Evolutionary conservation across 495 filamentous ascomycete species (phyloP).

Genomic region (Thermochaetoides thermophila): DNA sequence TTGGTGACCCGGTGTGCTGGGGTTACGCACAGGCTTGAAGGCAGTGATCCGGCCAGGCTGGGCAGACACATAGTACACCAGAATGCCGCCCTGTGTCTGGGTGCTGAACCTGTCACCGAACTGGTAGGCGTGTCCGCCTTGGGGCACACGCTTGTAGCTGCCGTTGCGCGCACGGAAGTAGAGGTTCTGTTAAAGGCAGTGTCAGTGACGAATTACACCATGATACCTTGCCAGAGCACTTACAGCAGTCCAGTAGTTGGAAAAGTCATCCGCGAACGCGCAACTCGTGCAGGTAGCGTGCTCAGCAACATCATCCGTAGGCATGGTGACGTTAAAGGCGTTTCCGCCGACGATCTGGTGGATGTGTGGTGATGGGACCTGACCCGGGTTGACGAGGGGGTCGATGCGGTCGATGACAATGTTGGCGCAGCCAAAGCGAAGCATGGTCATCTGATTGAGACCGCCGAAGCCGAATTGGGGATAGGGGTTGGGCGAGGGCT

Average conservation of each 20-base stretch:
- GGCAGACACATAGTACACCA: conserved; percentile 40
- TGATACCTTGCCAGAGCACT: background rate
- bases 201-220: background rate
- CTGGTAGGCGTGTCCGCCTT: conserved; percentile 27
- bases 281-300: conserved; percentile 28
- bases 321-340: conserved; percentile 29
- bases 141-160: conserved; percentile 33
- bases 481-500: conserved; percentile 25
- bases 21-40: conserved; percentile 33
- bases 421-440: conserved; percentile 32
- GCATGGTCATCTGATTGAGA: conserved; percentile 22
- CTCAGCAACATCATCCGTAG: conserved; percentile 22
- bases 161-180: conserved; percentile 36
- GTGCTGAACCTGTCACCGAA: conserved; percentile 35
- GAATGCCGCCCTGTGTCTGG: conserved; percentile 32
- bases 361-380: conserved; percentile 23
- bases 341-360: conserved; percentile 34
- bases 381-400: conserved; percentile 27
- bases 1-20: no score
- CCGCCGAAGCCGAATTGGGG: conserved; percentile 23
- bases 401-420: conserved; percentile 31
- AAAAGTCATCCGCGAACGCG: conserved; percentile 28
- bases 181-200: no score
- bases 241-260: conserved; percentile 35
- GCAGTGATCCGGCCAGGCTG: conserved; percentile 37